These are phyloP conservation scores for Aspergillus niger DNA, from an alignment of 2,329 filamentous ascomycete genomes.

Conservation along the genomic window DNA sequence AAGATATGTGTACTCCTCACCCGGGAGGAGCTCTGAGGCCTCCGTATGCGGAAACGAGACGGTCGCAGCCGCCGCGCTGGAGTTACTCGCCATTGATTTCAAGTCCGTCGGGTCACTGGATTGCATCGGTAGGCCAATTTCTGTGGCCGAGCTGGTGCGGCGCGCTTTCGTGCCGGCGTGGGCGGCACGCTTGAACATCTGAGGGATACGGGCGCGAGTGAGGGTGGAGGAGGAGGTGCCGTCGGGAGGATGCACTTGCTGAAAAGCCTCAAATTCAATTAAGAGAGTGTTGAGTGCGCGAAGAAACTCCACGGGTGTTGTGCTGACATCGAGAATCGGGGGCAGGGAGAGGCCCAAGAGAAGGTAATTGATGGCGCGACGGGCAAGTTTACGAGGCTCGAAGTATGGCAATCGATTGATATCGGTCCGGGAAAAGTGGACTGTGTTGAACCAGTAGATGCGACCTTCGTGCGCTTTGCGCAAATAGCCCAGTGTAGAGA, in stretches of 20 bases:
- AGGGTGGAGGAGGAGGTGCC: constrained; percentile 69
- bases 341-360: constrained; percentile 90
- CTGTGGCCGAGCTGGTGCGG: constrained; percentile 61
- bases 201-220: constrained; percentile 75
- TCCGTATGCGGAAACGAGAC: constrained; percentile 51
- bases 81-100: constrained; percentile 47
- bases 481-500: constrained; percentile 90
- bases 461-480: constrained; percentile 94
- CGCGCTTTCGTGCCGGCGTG: constrained; percentile 60
- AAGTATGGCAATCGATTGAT: constrained; percentile 82
- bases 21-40: constrained; percentile 66
- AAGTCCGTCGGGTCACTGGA: constrained; percentile 51
- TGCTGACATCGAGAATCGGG: constrained; percentile 80
- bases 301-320: constrained; percentile 80
- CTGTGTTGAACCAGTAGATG: constrained; percentile 97
- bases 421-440: constrained; percentile 83
- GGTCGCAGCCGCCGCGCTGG: constrained; percentile 42
- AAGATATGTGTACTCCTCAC: constrained; percentile 85
- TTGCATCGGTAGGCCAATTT: constrained; percentile 59
- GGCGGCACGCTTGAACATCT: constrained; percentile 73
- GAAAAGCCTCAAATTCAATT: constrained; percentile 90
- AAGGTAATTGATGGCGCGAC: constrained; percentile 90
- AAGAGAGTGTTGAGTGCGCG: constrained; percentile 82
- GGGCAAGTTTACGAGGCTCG: constrained; percentile 77
- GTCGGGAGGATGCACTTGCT: constrained; percentile 79